Evolutionary conservation across 208 protist species (phyloP).

Genomic region (Leishmania amazonensis): DNA sequence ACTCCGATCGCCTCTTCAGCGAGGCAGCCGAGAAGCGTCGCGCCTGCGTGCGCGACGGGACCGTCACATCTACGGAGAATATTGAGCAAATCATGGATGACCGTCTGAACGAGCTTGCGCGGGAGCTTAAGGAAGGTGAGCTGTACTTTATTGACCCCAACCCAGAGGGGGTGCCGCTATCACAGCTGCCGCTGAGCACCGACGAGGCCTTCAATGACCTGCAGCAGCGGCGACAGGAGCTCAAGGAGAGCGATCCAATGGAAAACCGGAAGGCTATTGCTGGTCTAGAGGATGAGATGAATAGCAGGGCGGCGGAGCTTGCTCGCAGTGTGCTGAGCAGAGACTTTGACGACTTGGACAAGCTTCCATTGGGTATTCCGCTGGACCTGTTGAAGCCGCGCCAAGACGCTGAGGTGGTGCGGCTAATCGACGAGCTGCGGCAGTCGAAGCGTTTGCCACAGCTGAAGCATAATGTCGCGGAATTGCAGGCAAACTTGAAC

Average conservation of each 20-base stretch:
- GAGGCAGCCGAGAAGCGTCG: conserved; percentile 55
- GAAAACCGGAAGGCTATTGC: conserved; percentile 58
- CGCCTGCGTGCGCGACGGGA: conserved; percentile 32
- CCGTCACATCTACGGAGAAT: conserved; percentile 47
- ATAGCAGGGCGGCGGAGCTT: conserved; percentile 40
- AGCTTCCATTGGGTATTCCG: conserved; percentile 61
- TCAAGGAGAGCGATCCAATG: conserved; percentile 47
- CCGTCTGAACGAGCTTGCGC: conserved; percentile 61
- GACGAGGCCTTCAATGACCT: conserved; percentile 59
- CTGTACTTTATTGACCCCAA: conserved; percentile 74
- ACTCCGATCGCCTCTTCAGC: conserved; percentile 68
- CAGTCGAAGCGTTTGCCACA: conserved; percentile 29
- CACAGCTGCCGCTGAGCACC: conserved; percentile 37
- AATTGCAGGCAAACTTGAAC: conserved; percentile 48
- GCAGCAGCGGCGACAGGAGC: conserved; percentile 45
- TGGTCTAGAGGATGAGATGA: conserved; percentile 64
- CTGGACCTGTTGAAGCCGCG: conserved; percentile 62
- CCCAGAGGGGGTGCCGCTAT: conserved; percentile 38
- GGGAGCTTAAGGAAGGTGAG: conserved; percentile 69
- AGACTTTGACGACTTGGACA: conserved; percentile 66
- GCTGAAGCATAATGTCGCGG: conserved; percentile 36
- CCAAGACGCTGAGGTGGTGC: conserved; percentile 42
- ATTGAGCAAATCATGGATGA: conserved; percentile 60
- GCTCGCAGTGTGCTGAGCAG: conserved; percentile 43
- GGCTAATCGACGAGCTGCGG: conserved; percentile 54